A percentile compares a stretch with the other conserved stretches of the same genome.
Conservation (phyloP, 2,329 filamentous ascomycete genomes). For the Penicillium sp. region DNA sequence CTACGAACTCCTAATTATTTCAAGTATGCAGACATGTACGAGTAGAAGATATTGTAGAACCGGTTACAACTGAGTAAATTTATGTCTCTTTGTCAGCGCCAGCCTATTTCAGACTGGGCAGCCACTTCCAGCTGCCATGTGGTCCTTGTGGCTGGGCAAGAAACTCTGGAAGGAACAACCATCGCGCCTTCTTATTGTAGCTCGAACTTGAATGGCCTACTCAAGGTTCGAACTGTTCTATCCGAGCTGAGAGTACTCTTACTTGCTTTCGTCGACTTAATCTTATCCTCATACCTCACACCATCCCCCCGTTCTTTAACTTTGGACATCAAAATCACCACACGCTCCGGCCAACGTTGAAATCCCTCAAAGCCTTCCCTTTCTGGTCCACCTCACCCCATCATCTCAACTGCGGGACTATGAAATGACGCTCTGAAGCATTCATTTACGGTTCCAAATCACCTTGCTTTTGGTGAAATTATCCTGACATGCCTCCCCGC, state of each 20-base stretch:
- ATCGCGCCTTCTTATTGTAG: neutral
- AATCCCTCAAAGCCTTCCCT: neutral
- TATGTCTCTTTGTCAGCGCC: neutral
- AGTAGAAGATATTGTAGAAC: neutral
- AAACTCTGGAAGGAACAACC: neutral
- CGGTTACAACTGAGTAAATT: neutral
- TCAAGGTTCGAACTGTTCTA: neutral
- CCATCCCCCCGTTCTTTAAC: too few relatives aligned
- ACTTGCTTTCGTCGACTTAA: neutral
- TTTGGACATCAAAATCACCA: too few relatives aligned
- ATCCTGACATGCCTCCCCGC: conserved; percentile 24
- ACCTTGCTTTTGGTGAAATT: neutral
- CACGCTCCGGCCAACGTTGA: neutral
- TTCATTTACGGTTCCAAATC: neutral
- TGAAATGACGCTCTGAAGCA: too few relatives aligned
- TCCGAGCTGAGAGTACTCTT: neutral
- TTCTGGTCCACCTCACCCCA: neutral
- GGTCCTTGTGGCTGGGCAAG: neutral
- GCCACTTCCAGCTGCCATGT: neutral
- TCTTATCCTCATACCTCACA: neutral
- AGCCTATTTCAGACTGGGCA: neutral
- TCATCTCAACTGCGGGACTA: neutral
- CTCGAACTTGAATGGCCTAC: neutral
- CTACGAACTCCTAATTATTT: neutral
- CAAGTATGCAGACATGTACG: neutral